Evolutionary conservation across 106 monocot species (phyloP).

Genomic region (Platanthera zijinensis): DNA sequence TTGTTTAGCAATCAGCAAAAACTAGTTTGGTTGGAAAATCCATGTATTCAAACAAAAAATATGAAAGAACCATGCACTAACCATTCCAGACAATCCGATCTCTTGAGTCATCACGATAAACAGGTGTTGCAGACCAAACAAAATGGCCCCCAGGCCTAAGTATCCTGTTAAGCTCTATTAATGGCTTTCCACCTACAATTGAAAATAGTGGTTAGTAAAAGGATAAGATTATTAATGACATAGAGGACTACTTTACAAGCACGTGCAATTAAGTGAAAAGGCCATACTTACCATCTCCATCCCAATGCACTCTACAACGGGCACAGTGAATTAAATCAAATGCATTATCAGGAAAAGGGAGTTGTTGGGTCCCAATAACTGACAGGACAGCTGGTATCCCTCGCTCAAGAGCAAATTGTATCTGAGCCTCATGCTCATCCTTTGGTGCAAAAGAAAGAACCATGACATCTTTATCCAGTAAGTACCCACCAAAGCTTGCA

Average conservation of each 20-base stretch:
- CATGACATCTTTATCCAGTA: conserved; percentile 62
- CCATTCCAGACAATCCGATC: conserved; percentile 74
- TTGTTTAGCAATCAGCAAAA: not conserved
- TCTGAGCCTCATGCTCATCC: conserved; percentile 94
- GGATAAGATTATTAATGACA: conserved; percentile 4
- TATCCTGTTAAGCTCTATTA: conserved; percentile 88
- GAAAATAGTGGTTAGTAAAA: conserved; percentile 2
- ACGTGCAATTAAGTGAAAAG: not conserved
- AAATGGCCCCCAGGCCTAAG: conserved; percentile 87
- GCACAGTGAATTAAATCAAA: conserved; percentile 92
- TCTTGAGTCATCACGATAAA: conserved; percentile 66
- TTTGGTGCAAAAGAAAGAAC: conserved; percentile 91
- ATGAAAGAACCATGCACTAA: conserved; percentile 26
- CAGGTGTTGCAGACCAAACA: conserved; percentile 96
- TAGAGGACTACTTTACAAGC: not conserved
- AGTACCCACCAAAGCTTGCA: conserved; percentile 89
- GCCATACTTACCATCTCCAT: conserved; percentile 67
- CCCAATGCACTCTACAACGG: conserved; percentile 80
- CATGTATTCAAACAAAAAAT: not conserved
- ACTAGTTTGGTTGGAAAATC: not conserved
- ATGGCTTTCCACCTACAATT: conserved; percentile 71
- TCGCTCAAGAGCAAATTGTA: conserved; percentile 89
- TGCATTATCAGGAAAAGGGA: conserved; percentile 72
- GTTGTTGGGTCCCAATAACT: conserved; percentile 70
- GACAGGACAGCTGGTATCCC: conserved; percentile 81